Conservation (phyloP, 352 stramenopile species). For the Pythium oligandrum region DNA sequence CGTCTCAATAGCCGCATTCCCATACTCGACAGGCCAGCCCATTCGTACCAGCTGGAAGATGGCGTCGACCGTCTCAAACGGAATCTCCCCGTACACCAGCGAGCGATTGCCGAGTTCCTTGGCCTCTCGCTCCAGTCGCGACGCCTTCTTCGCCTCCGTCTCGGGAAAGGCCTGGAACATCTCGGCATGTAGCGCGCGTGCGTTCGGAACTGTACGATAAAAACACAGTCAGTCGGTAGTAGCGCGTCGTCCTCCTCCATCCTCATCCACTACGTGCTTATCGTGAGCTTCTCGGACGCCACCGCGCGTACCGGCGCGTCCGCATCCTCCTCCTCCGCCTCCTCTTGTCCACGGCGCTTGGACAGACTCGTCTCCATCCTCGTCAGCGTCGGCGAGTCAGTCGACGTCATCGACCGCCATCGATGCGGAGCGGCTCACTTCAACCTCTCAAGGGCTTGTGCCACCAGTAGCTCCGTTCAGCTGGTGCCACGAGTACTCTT, state of each 20-base stretch:
- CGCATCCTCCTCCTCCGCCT: conserved; percentile 8
- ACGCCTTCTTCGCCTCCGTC: conserved; percentile 46
- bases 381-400: background rate
- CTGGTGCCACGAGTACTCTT: too few relatives aligned
- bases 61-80: conserved; percentile 44
- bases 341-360: background rate
- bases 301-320: conserved; percentile 16
- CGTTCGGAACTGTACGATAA: conserved; percentile 33
- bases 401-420: background rate
- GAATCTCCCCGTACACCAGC: conserved; percentile 63
- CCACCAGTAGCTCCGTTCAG: too few relatives aligned
- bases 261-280: conserved; percentile 10
- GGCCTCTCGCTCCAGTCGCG: conserved; percentile 55
- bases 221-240: too few relatives aligned
- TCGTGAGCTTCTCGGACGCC: conserved; percentile 20
- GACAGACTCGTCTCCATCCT: background rate
- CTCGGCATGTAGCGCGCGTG: conserved; percentile 30
- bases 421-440: too few relatives aligned
- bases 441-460: too few relatives aligned
- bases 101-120: conserved; percentile 60
- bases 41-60: conserved; percentile 50
- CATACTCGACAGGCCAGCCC: background rate
- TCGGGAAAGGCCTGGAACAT: conserved; percentile 49
- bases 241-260: background rate
- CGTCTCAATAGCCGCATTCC: background rate